Evolutionary conservation across 2,329 filamentous ascomycete genomes (phyloP).

Genomic region (Madurella mycetomatis): DNA sequence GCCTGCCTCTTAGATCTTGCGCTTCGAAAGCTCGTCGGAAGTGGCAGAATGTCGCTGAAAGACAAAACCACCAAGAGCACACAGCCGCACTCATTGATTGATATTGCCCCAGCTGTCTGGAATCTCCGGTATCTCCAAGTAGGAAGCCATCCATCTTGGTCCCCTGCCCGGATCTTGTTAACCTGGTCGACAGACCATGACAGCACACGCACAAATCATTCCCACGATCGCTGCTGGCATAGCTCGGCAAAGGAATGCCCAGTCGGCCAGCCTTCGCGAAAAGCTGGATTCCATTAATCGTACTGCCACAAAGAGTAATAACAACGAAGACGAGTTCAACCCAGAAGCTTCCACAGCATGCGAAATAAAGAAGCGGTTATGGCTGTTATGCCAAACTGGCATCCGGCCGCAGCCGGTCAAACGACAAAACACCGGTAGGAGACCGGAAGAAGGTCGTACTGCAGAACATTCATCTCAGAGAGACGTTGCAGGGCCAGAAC

Average conservation of each 20-base stretch:
- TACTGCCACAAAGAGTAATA: not conserved
- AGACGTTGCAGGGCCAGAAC: not conserved
- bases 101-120: conserved; percentile 33
- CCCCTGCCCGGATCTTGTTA: conserved; percentile 7
- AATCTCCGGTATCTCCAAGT: conserved; percentile 32
- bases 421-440: not conserved
- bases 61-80: conserved; percentile 15
- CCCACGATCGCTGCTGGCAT: conserved; percentile 19
- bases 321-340: not conserved
- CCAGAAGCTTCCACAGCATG: not conserved
- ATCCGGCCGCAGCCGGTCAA: conserved; percentile 16
- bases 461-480: not conserved
- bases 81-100: conserved; percentile 25
- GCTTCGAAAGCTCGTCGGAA: conserved; percentile 28
- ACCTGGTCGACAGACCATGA: conserved; percentile 17
- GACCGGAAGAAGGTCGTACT: not conserved
- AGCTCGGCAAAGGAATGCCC: conserved; percentile 17
- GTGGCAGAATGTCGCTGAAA: conserved; percentile 21
- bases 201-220: conserved; percentile 20
- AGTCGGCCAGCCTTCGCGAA: conserved; percentile 18
- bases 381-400: conserved; percentile 23
- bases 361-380: conserved; percentile 16
- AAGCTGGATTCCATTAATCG: conserved; percentile 14
- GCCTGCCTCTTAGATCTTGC: conserved; percentile 25
- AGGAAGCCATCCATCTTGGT: conserved; percentile 1